A percentile compares a stretch with the other conserved stretches of the same genome.
These are phyloP conservation scores for Nakazawaea ishiwadae DNA, from an alignment of 805 yeast genomes.

Conservation along the genomic window DNA sequence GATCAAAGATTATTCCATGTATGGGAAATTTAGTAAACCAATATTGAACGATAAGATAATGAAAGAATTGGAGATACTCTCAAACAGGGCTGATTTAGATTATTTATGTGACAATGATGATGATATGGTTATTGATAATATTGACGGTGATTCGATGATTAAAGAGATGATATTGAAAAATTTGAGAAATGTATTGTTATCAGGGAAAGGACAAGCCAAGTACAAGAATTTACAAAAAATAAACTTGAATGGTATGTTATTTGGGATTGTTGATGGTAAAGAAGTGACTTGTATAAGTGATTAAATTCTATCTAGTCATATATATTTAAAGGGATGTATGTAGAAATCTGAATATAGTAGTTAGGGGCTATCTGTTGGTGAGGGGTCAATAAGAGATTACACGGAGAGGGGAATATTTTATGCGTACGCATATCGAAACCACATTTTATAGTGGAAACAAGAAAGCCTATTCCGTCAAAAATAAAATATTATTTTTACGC, in stretches of 20 bases:
- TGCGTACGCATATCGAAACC: no score
- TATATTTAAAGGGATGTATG: background rate
- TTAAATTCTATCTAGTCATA: background rate
- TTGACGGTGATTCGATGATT: background rate
- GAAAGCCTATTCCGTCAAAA: no score
- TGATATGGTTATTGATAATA: background rate
- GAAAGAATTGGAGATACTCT: background rate
- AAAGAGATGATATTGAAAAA: background rate
- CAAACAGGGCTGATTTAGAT: slow-evolving; percentile 1
- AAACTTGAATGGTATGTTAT: slow-evolving; percentile 3
- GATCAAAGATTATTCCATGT: slow-evolving; percentile 8
- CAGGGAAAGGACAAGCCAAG: background rate
- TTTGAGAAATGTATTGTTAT: background rate
- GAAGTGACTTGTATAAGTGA: slow-evolving; percentile 5
- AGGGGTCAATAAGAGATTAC: no score
- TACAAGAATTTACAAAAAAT: background rate
- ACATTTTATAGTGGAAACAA: no score
- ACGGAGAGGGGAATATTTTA: no score
- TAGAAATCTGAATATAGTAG: background rate
- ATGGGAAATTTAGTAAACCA: slow-evolving; percentile 4
- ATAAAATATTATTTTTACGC: no score
- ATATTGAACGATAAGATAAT: background rate
- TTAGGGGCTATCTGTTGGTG: no score
- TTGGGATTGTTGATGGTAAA: background rate
- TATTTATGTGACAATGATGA: background rate